Evolutionary conservation across 805 yeast species (phyloP).

Genomic region (Teunomyces barrocoloradensis): DNA sequence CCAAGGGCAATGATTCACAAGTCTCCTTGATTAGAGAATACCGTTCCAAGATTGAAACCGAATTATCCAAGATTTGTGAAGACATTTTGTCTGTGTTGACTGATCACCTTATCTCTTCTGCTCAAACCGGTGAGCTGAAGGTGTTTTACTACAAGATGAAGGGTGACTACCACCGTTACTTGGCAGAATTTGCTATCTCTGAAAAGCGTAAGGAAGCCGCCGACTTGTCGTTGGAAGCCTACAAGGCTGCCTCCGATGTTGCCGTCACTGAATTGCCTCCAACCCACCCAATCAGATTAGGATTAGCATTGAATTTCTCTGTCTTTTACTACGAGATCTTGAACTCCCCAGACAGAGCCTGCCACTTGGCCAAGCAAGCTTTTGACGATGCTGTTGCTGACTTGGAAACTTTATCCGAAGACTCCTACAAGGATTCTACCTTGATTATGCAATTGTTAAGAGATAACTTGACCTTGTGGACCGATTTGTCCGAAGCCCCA

Average conservation of each 20-base stretch:
- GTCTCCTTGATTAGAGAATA: constrained; percentile 87
- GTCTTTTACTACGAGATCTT: constrained; percentile 98
- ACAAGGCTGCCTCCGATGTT: constrained; percentile 93
- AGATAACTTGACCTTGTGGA: constrained; percentile 98
- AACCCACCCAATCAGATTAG: constrained; percentile 97
- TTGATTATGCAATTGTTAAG: constrained; percentile 98
- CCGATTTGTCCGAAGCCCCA: constrained; percentile 84
- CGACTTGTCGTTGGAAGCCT: constrained; percentile 87
- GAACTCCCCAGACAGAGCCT: constrained; percentile 98
- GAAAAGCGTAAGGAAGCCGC: constrained; percentile 94
- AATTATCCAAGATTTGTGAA: constrained; percentile 89
- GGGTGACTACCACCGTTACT: constrained; percentile 99
- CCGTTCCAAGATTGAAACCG: constrained; percentile 91
- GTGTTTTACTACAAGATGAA: constrained; percentile 98
- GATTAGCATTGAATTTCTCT: constrained; percentile 95
- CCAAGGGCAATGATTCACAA: constrained; percentile 90
- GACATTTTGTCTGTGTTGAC: constrained; percentile 87
- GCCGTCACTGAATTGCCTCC: constrained; percentile 97
- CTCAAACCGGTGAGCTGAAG: constrained; percentile 95
- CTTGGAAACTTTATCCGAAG: constrained; percentile 95
- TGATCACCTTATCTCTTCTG: constrained; percentile 87
- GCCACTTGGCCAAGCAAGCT: constrained; percentile 98
- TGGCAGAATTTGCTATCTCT: constrained; percentile 92
- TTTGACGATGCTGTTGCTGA: constrained; percentile 99
- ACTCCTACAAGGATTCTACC: constrained; percentile 97